Conservation (phyloP, 805 yeast species). For the Candida gorgasii region DNA sequence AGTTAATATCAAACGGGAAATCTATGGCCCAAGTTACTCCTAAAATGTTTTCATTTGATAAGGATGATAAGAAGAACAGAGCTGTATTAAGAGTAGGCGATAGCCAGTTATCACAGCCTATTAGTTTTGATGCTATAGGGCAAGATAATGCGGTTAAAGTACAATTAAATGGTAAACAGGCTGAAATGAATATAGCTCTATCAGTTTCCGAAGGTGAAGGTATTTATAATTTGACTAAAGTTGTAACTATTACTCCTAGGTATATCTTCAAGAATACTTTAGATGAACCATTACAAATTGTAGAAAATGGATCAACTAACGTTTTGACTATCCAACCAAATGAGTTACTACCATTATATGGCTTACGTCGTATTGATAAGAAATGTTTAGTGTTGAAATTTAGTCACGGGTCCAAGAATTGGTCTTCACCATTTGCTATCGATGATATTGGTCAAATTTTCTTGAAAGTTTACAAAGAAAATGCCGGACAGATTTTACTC, state of each 20-base stretch:
- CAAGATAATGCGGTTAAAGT: conserved; percentile 59
- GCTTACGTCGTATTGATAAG: conserved; percentile 53
- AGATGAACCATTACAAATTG: conserved; percentile 54
- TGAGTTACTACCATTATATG: conserved; percentile 59
- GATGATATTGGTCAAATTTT: conserved; percentile 82
- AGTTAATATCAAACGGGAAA: conserved; percentile 42
- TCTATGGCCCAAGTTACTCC: conserved; percentile 45
- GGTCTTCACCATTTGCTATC: conserved; percentile 89
- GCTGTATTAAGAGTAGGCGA: conserved; percentile 67
- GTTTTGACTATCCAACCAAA: conserved; percentile 47
- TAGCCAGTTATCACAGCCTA: conserved; percentile 68
- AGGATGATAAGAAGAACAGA: conserved; percentile 56
- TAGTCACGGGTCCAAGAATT: conserved; percentile 54
- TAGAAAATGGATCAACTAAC: conserved; percentile 67
- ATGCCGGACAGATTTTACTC: conserved; percentile 67
- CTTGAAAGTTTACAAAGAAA: conserved; percentile 64
- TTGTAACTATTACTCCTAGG: conserved; percentile 80
- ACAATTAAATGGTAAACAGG: conserved; percentile 48
- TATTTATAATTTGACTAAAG: conserved; percentile 71
- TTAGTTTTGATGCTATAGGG: conserved; percentile 90
- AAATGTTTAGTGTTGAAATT: conserved; percentile 66
- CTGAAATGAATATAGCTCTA: conserved; percentile 75
- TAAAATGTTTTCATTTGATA: conserved; percentile 81
- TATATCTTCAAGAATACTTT: conserved; percentile 70
- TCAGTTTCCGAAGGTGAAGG: conserved; percentile 83